These are phyloP conservation scores for Lachnum nothofagi DNA, from an alignment of 2,329 filamentous ascomycete species.

Conservation along the genomic window DNA sequence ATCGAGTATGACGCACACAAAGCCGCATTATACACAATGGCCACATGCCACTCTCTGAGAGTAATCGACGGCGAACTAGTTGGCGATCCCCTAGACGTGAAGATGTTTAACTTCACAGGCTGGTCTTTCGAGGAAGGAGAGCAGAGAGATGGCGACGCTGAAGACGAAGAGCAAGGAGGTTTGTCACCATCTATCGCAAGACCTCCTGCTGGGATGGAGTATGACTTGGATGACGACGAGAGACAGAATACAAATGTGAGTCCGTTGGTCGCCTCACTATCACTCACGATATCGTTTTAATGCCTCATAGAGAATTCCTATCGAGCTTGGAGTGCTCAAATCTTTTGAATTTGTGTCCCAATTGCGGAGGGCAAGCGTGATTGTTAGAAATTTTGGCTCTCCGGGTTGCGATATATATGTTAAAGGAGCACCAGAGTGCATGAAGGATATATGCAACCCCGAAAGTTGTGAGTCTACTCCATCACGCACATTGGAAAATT, in stretches of 20 bases:
- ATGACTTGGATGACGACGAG: conserved; percentile 48
- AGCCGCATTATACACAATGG: conserved; percentile 87
- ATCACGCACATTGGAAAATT: background rate
- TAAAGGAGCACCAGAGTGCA: conserved; percentile 93
- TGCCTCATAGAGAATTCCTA: conserved; percentile 41
- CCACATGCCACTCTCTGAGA: conserved; percentile 88
- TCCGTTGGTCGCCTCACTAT: conserved; percentile 10
- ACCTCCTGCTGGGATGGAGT: conserved; percentile 62
- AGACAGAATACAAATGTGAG: conserved; percentile 29
- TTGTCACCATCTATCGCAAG: conserved; percentile 84
- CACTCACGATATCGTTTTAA: conserved; percentile 6
- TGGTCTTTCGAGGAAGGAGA: conserved; percentile 91
- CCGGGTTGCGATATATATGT: conserved; percentile 84
- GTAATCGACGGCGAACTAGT: conserved; percentile 83
- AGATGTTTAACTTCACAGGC: conserved; percentile 96
- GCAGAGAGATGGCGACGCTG: conserved; percentile 56
- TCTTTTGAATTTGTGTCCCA: conserved; percentile 94
- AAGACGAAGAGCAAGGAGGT: conserved; percentile 69
- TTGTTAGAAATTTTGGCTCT: conserved; percentile 82
- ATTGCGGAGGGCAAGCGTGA: conserved; percentile 82
- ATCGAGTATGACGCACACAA: conserved; percentile 56
- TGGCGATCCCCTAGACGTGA: conserved; percentile 89
- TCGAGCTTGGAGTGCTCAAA: conserved; percentile 87
- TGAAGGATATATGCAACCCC: conserved; percentile 83
- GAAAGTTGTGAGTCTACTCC: conserved; percentile 61